phyloP scores from a whole-genome alignment of 768 basidiomycete genomes.

The Rhizopogon rudus region DNA sequence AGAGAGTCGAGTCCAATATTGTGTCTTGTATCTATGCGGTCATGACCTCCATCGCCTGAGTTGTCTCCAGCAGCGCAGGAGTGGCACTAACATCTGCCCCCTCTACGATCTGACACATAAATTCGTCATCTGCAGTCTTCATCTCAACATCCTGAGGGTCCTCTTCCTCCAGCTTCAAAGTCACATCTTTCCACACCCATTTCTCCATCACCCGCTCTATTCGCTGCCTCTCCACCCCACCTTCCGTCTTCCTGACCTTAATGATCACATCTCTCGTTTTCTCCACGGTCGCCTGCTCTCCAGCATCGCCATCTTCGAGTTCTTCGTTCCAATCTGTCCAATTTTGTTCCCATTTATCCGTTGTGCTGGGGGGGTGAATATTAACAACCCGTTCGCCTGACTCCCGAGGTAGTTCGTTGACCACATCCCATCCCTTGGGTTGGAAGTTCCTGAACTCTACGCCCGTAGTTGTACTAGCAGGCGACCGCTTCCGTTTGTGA shows the following conservation, averaged over 20 bases:
- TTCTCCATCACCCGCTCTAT: conserved; percentile 65
- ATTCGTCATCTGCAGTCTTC: conserved; percentile 18
- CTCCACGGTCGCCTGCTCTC: conserved; percentile 34
- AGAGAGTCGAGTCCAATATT: conserved; percentile 1
- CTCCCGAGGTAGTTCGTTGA: conserved; percentile 38
- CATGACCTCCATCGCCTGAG: conserved; percentile 12
- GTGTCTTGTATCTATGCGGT: conserved; percentile 6
- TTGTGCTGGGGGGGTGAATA: conserved; percentile 32
- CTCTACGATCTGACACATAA: background rate
- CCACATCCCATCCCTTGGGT: conserved; percentile 61
- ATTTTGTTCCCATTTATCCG: conserved; percentile 37
- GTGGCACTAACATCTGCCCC: conserved; percentile 1
- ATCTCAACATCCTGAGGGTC: conserved; percentile 24
- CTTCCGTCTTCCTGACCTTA: conserved; percentile 51
- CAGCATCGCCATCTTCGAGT: conserved; percentile 24
- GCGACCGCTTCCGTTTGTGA: conserved; percentile 36
- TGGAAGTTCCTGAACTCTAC: conserved; percentile 59
- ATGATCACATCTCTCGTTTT: conserved; percentile 45
- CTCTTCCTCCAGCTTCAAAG: conserved; percentile 1
- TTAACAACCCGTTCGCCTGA: conserved; percentile 34
- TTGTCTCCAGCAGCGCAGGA: background rate
- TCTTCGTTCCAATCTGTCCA: conserved; percentile 36
- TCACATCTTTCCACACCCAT: conserved; percentile 49
- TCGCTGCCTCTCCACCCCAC: conserved; percentile 64
- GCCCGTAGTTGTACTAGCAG: conserved; percentile 10